A percentile compares a stretch with the other conserved stretches of the same genome.
Conservation (phyloP, 352 stramenopile genomes). For the Thraustochytrium sp. region DNA sequence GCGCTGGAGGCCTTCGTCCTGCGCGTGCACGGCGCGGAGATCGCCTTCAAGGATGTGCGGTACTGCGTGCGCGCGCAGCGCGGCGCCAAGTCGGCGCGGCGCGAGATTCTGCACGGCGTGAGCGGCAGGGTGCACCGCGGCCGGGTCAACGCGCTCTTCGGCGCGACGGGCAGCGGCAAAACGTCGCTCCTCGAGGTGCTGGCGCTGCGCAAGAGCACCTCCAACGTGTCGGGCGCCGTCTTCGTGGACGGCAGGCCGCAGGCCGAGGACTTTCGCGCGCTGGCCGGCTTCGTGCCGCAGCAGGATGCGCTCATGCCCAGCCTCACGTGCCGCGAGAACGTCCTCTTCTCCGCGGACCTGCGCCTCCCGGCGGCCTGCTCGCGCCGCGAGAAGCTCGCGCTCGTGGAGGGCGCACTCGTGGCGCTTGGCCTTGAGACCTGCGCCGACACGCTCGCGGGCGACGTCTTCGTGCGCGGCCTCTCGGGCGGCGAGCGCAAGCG, state of each 20-base stretch:
- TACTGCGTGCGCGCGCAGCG: not conserved
- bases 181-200: conserved; percentile 90
- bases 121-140: conserved; percentile 54
- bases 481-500: conserved; percentile 58
- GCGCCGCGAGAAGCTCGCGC: conserved; percentile 38
- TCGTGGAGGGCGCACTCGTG: conserved; percentile 44
- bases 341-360: conserved; percentile 70
- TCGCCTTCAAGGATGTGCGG: not conserved
- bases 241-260: conserved; percentile 60
- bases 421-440: conserved; percentile 73
- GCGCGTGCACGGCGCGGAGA: not conserved
- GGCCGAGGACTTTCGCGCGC: conserved; percentile 60
- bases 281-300: conserved; percentile 75
- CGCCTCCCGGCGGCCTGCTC: conserved; percentile 59
- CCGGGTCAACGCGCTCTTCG: conserved; percentile 66
- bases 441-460: conserved; percentile 80
- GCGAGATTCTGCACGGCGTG: not conserved
- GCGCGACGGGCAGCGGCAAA: conserved; percentile 71
- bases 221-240: conserved; percentile 58
- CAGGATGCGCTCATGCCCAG: conserved; percentile 71
- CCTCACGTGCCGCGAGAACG: conserved; percentile 71
- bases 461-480: conserved; percentile 71
- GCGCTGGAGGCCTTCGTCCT: conserved; percentile 4
- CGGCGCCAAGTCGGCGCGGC: not conserved
- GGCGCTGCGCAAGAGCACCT: conserved; percentile 70